phyloP scores from a whole-genome alignment of 305 asterid genomes.

The Andrographis paniculata region DNA sequence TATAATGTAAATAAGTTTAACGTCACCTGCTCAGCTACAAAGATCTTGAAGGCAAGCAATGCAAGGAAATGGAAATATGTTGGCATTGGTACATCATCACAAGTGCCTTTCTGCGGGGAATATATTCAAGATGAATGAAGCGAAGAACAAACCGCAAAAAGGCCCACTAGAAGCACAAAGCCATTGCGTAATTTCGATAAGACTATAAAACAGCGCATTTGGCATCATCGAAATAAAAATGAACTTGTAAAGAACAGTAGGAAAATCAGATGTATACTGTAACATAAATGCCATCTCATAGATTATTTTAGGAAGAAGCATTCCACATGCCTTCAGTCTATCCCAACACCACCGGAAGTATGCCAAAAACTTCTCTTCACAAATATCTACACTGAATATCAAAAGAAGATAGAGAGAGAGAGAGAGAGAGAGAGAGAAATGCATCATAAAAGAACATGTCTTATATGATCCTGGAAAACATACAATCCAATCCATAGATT shows the following conservation, averaged over 20 bases:
- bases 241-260: too few species aligned
- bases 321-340: slow-evolving; percentile 63
- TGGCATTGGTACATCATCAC: slow-evolving; percentile 82
- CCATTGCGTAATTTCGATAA: too few species aligned
- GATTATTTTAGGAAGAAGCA: slow-evolving; percentile 12
- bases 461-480: too few species aligned
- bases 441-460: too few species aligned
- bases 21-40: slow-evolving; percentile 80
- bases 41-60: slow-evolving; percentile 90
- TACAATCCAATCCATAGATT: background rate
- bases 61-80: slow-evolving; percentile 95
- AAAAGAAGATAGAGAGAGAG: too few species aligned
- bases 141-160: too few species aligned
- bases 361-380: slow-evolving; percentile 84
- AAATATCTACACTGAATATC: slow-evolving; percentile 49
- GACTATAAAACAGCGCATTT: too few species aligned
- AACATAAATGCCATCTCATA: too few species aligned
- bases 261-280: too few species aligned
- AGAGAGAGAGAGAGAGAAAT: too few species aligned
- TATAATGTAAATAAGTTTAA: slow-evolving; percentile 2
- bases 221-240: too few species aligned
- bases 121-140: slow-evolving; percentile 12
- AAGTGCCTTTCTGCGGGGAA: slow-evolving; percentile 40
- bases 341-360: slow-evolving; percentile 98
- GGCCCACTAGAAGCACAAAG: too few species aligned